Percentiles rank a stretch among this genome's conserved stretches.
Conservation (phyloP, 2,329 filamentous ascomycete species). For the Talaromyces albobiverticillius region DNA sequence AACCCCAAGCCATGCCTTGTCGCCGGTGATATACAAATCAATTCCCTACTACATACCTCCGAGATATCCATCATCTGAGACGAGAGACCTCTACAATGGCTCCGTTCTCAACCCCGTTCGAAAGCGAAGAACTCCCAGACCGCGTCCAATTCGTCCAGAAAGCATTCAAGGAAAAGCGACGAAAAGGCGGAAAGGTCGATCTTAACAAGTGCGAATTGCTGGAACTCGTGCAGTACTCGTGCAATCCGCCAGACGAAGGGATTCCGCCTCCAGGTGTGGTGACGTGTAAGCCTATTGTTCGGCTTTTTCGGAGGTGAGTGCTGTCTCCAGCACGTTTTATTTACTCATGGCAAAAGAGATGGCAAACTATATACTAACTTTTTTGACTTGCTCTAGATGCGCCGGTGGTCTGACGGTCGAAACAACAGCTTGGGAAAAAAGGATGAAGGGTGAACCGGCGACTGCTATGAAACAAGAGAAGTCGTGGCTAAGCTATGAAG, state of each 20-base stretch:
- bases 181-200: conserved; percentile 51
- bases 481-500: background rate
- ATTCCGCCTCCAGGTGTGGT: conserved; percentile 43
- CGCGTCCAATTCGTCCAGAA: conserved; percentile 47
- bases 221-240: conserved; percentile 62
- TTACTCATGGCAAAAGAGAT: background rate
- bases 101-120: conserved; percentile 54
- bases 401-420: conserved; percentile 58
- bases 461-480: background rate
- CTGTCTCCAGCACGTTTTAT: no score
- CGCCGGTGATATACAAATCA: no score
- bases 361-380: background rate
- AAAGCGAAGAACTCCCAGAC: conserved; percentile 49
- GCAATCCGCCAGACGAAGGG: conserved; percentile 49
- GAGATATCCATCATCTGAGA: background rate
- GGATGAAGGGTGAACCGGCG: background rate
- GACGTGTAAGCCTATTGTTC: conserved; percentile 56
- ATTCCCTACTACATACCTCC: no score
- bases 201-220: conserved; percentile 56
- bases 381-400: conserved; percentile 32
- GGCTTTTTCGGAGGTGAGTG: conserved; percentile 56
- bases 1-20: background rate
- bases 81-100: conserved; percentile 51
- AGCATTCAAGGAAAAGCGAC: conserved; percentile 49
- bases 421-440: conserved; percentile 58